These are phyloP conservation scores for Entomortierella beljakovae DNA, from an alignment of 192 early-diverging fungal species.

Conservation along the genomic window DNA sequence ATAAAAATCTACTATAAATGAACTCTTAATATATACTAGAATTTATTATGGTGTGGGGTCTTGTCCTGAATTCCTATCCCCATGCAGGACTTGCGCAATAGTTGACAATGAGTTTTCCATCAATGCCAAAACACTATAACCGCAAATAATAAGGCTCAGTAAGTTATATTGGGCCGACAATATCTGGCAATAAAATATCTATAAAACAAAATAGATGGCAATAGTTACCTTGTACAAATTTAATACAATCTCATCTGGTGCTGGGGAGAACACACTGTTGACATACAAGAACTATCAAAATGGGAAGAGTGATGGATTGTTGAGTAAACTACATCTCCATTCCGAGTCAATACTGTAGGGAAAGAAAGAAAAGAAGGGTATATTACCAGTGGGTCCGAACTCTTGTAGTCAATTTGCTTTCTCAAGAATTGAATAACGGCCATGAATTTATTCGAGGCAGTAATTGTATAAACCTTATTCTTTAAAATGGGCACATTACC, in stretches of 20 bases:
- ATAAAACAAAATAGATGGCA: neutral
- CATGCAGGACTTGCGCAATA: slow-evolving; percentile 93
- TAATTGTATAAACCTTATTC: slow-evolving; percentile 87
- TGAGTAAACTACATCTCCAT: too few species aligned
- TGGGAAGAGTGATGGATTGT: neutral
- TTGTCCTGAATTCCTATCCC: slow-evolving; percentile 64
- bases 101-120: slow-evolving; percentile 88
- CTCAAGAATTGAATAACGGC: slow-evolving; percentile 87
- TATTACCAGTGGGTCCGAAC: slow-evolving; percentile 77
- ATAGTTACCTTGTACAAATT: slow-evolving; percentile 80
- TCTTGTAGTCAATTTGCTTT: slow-evolving; percentile 82
- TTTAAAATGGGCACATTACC: slow-evolving; percentile 94
- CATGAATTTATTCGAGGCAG: slow-evolving; percentile 84
- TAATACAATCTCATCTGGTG: slow-evolving; percentile 89
- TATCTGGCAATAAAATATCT: too few species aligned
- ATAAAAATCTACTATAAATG: too few species aligned
- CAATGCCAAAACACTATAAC: slow-evolving; percentile 81
- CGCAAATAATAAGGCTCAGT: neutral
- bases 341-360: too few species aligned
- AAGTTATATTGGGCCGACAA: too few species aligned
- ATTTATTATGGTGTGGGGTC: neutral
- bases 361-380: neutral
- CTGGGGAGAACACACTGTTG: slow-evolving; percentile 93
- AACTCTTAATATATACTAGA: neutral
- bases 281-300: slow-evolving; percentile 86